Conservation (phyloP, 1,284 basidiomycete species). For the Porogramme epimiltina region DNA sequence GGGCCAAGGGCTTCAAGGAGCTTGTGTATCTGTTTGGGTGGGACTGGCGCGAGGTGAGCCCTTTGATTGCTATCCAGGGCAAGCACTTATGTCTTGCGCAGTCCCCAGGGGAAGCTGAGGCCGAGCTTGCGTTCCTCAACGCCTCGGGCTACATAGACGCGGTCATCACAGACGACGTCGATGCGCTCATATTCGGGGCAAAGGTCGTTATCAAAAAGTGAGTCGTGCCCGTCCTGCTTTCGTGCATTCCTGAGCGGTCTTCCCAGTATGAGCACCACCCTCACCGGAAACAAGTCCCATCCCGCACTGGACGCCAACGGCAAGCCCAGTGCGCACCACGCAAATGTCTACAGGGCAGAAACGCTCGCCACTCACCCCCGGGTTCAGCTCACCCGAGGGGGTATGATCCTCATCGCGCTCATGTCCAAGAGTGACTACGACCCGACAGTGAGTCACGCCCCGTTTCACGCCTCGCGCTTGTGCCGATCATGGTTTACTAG, state of each 20-base stretch:
- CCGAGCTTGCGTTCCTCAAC: constrained; percentile 64
- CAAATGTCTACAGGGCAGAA: constrained; percentile 44
- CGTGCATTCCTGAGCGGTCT: neutral
- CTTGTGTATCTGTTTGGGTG: constrained; percentile 60
- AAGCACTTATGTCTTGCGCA: constrained; percentile 20
- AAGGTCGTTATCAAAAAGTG: constrained; percentile 38
- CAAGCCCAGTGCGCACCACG: constrained; percentile 42
- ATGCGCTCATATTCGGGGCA: constrained; percentile 44
- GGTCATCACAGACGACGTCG: constrained; percentile 66
- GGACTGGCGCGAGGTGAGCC: constrained; percentile 56
- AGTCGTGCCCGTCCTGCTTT: constrained; percentile 1
- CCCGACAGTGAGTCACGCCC: constrained; percentile 34
- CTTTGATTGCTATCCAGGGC: neutral
- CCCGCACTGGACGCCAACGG: constrained; percentile 39
- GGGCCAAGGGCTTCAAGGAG: constrained; percentile 43
- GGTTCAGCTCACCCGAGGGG: constrained; percentile 48
- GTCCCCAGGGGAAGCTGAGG: constrained; percentile 71
- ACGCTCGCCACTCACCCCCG: constrained; percentile 36
- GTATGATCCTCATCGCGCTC: constrained; percentile 65
- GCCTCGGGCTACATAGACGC: constrained; percentile 55
- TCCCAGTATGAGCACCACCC: constrained; percentile 44
- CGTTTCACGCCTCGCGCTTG: neutral
- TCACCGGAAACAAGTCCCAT: constrained; percentile 45
- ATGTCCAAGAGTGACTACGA: constrained; percentile 71
- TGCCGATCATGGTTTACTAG: constrained; percentile 32